Conservation (phyloP, 495 filamentous ascomycete species). For the Xylaria bambusicola region DNA sequence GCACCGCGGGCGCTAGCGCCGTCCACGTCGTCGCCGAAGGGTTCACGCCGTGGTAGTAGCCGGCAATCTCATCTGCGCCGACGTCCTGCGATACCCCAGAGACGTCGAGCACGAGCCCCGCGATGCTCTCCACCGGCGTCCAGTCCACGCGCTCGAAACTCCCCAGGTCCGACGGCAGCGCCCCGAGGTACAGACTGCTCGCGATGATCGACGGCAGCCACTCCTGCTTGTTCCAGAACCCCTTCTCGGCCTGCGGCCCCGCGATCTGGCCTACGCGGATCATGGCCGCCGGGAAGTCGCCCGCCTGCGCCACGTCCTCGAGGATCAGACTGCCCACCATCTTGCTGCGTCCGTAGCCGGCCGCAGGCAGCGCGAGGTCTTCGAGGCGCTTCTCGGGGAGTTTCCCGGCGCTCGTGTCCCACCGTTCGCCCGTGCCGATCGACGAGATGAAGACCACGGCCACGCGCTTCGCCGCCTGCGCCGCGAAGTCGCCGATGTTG, state of each 20-base stretch:
- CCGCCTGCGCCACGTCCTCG: slow-evolving; percentile 37
- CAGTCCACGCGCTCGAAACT: slow-evolving; percentile 51
- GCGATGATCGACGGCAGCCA: slow-evolving; percentile 59
- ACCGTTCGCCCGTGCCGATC: slow-evolving; percentile 47
- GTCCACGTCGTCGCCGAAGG: slow-evolving; percentile 39
- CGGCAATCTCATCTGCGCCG: slow-evolving; percentile 31
- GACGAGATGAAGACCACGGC: slow-evolving; percentile 60
- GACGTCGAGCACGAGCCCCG: slow-evolving; percentile 41
- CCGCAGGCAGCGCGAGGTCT: slow-evolving; percentile 38
- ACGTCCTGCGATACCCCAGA: slow-evolving; percentile 32
- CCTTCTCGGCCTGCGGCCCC: slow-evolving; percentile 46
- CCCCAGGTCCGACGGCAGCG: slow-evolving; percentile 43
- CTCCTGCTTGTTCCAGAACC: slow-evolving; percentile 58
- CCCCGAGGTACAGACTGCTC: slow-evolving; percentile 43
- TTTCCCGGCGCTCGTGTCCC: slow-evolving; percentile 27
- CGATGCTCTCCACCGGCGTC: slow-evolving; percentile 53
- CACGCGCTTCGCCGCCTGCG: slow-evolving; percentile 42
- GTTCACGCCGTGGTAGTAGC: slow-evolving; percentile 55
- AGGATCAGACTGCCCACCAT: slow-evolving; percentile 54
- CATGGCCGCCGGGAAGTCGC: slow-evolving; percentile 47
- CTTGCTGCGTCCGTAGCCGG: slow-evolving; percentile 62
- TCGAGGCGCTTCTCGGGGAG: slow-evolving; percentile 51
- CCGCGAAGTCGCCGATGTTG: slow-evolving; percentile 54
- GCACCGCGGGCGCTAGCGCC: slow-evolving; percentile 34
- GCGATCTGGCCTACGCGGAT: slow-evolving; percentile 61